These are phyloP conservation scores for Bullera alba DNA, from an alignment of 768 basidiomycete species.

Conservation along the genomic window DNA sequence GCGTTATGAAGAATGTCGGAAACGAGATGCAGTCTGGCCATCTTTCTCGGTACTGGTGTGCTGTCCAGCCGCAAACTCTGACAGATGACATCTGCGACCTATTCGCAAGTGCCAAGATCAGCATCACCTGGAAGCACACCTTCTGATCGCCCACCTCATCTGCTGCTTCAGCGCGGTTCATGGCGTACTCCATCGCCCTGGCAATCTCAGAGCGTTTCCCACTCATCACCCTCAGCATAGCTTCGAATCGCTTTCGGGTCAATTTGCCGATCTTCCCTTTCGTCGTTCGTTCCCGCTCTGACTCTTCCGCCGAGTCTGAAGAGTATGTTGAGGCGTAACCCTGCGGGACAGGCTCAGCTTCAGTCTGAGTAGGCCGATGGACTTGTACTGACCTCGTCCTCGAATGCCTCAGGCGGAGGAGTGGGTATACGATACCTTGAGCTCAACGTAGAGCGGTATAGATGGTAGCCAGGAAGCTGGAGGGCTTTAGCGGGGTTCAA, in stretches of 20 bases:
- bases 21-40: slow-evolving; percentile 87
- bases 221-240: slow-evolving; percentile 76
- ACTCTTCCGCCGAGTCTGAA: slow-evolving; percentile 89
- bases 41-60: slow-evolving; percentile 96
- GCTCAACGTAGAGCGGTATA: slow-evolving; percentile 46
- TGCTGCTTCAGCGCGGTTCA: slow-evolving; percentile 93
- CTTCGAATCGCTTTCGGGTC: slow-evolving; percentile 77
- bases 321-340: slow-evolving; percentile 49
- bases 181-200: slow-evolving; percentile 91
- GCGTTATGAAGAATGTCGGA: slow-evolving; percentile 98
- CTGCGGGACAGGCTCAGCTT: slow-evolving; percentile 13
- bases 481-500: background rate
- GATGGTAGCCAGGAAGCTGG: slow-evolving; percentile 48
- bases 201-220: slow-evolving; percentile 86
- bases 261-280: slow-evolving; percentile 72
- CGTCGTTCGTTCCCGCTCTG: slow-evolving; percentile 70
- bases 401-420: slow-evolving; percentile 45
- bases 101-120: background rate
- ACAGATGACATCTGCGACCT: slow-evolving; percentile 88
- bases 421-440: slow-evolving; percentile 45
- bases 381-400: slow-evolving; percentile 44
- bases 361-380: background rate
- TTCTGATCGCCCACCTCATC: slow-evolving; percentile 59
- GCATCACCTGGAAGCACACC: background rate
- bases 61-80: slow-evolving; percentile 77